Evolutionary conservation across 2,329 filamentous ascomycete species (phyloP).

Genomic region (Curvularia hawaiiensis): DNA sequence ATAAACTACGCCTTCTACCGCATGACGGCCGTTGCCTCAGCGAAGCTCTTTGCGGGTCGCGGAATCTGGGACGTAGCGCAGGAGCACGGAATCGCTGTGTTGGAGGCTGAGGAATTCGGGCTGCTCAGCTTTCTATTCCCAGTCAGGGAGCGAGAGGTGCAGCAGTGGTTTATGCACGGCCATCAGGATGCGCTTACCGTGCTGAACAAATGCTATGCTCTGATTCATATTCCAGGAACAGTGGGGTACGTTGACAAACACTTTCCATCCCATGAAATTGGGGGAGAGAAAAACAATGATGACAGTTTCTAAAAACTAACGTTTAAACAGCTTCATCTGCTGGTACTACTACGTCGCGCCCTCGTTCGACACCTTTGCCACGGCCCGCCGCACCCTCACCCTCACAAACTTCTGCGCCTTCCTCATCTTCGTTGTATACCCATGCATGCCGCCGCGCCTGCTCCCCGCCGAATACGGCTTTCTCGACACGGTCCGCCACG

Average conservation of each 20-base stretch:
- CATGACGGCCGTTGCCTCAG: conserved; percentile 60
- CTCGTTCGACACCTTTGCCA: conserved; percentile 52
- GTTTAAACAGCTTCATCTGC: conserved; percentile 59
- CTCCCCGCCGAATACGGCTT: conserved; percentile 53
- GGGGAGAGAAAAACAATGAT: too few species aligned
- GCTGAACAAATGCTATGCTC: conserved; percentile 63
- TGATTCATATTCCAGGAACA: conserved; percentile 66
- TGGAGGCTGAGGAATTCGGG: conserved; percentile 60
- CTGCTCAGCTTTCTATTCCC: conserved; percentile 59
- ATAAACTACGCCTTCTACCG: conserved; percentile 69
- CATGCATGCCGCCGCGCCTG: conserved; percentile 59
- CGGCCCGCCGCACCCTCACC: conserved; percentile 53
- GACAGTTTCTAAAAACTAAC: conserved; percentile 19
- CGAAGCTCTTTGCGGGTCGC: conserved; percentile 58
- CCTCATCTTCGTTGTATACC: conserved; percentile 58
- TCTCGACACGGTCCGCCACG: conserved; percentile 54
- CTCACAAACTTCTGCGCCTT: conserved; percentile 61
- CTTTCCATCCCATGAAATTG: too few species aligned
- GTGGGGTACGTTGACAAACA: conserved; percentile 54
- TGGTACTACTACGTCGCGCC: conserved; percentile 68
- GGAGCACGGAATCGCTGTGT: conserved; percentile 60
- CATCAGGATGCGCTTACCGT: conserved; percentile 60
- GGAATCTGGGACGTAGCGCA: conserved; percentile 62
- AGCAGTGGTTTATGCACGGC: conserved; percentile 62
- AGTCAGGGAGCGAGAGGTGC: conserved; percentile 58